These are phyloP conservation scores for Avena eriantha DNA, from an alignment of 176 grass and related monocot genomes.

Conservation along the genomic window DNA sequence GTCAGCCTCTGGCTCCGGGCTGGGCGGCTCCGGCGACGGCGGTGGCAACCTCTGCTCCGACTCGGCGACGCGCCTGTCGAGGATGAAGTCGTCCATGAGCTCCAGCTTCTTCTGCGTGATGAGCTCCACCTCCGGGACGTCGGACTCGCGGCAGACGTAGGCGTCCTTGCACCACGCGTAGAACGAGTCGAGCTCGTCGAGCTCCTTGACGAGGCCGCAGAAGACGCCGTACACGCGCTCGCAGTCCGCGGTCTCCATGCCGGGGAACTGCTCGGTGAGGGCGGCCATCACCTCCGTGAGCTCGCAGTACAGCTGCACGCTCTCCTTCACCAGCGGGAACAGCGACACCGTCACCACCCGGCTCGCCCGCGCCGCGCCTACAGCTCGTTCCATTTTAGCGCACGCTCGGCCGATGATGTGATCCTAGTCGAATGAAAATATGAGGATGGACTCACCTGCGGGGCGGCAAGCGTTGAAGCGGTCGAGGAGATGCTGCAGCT, in stretches of 20 bases:
- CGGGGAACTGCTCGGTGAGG: slow-evolving; percentile 71
- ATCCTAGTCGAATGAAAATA: background rate
- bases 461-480: slow-evolving; percentile 82
- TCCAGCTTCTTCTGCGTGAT: slow-evolving; percentile 79
- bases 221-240: slow-evolving; percentile 62
- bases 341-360: slow-evolving; percentile 74
- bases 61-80: slow-evolving; percentile 59
- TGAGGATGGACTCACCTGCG: slow-evolving; percentile 41
- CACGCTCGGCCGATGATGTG: background rate
- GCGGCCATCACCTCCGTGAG: slow-evolving; percentile 60
- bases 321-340: slow-evolving; percentile 81
- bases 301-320: slow-evolving; percentile 82
- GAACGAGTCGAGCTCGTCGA: slow-evolving; percentile 73
- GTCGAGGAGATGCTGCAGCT: slow-evolving; percentile 73
- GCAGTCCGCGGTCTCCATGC: slow-evolving; percentile 64
- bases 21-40: slow-evolving; percentile 17
- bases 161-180: slow-evolving; percentile 72
- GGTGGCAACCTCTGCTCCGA: slow-evolving; percentile 21
- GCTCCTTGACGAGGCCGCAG: slow-evolving; percentile 59
- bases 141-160: slow-evolving; percentile 67
- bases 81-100: slow-evolving; percentile 88
- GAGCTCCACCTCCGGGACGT: slow-evolving; percentile 75
- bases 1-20: slow-evolving; percentile 30
- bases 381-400: background rate
- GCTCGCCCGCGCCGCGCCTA: slow-evolving; percentile 75